Base-by-base conservation (phyloP, 1,139 yeast species). In the Yamadazyma dendronema region DNA sequence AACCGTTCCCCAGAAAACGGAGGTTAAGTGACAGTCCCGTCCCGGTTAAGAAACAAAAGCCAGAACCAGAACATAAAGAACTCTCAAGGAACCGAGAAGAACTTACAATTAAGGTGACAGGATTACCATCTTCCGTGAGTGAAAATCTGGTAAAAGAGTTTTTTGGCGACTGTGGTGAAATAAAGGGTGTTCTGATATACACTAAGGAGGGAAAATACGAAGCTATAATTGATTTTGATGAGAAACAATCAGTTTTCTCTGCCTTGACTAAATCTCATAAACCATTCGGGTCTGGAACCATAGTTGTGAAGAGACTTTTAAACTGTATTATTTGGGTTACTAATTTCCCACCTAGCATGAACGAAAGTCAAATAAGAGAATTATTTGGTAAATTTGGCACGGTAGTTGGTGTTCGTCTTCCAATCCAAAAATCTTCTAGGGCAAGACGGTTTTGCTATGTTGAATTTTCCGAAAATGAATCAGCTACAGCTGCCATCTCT, bases 381-480 rank as follows among this genome's bases (percentile, higher is more conserved):
- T 31, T 75, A n/a, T 82, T 86, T 50, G 43, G 54, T 0, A 38
- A 57, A 4, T 56, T 55, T 35, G 87, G 87, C 0, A 55, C 58
- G 0, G 57, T 81, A 0, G 48, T 79, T 5, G 75, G 79, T 39
- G 62, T 83, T 1, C 63, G 96, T 36, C 67, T 86, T 30, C 96
- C 96, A 0, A 75, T 84, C 0, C 74, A 83, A 43, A 71, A 72
- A 29, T 70, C 65, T 34, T 74, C 79, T 45, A 58, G 75, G 4
- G 72, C 71, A 15, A 68, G 95, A 40, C 58, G 95, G 26, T 88
- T 88, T 53, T 86, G 95, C 43, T 88, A 87, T 50, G 68, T 85
- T 11, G 95, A 87, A 50, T 80, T 62, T 47, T 48, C 63, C 0
- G 56, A 65, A 11, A 42, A 73, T 0, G 64, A 64, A 7, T 64